Base-by-base conservation (phyloP, 495 filamentous ascomycete genomes). In the Hypoxylon fragiforme region DNA sequence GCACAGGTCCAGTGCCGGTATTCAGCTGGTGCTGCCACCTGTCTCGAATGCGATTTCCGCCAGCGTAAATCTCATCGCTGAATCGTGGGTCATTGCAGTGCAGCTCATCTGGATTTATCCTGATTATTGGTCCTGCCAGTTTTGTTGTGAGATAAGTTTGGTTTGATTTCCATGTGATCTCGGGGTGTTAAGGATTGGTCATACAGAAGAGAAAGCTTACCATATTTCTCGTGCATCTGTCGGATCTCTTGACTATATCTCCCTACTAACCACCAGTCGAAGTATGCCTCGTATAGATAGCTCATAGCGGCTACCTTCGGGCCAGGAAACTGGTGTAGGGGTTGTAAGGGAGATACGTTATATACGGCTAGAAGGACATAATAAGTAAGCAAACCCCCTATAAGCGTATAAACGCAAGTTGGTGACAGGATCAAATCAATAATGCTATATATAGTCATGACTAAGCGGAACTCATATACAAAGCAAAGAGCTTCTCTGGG, bases 41-140 rank as follows among this genome's bases (percentile, higher is more conserved):
- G 39, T 76, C 65, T 13, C 68, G 65, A 31, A 68, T 70, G 7
- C 36, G 51, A 3, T 55, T 58, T 0, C 45, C 53, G 1, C 62
- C 31, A 7, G 73, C 68, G 60, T 80, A 81, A 4, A 83, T 48
- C 37, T 70, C 63, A 42, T 82, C 77, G 41, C 73, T 73, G 58
- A 71, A 81, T 13, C 75, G 68, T 0, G 73, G 73, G 47, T 81
- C 77, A 34, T 71, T 64, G 54, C 81, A 71, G 44, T 79, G 77
- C 0, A 83, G 54, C 38, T 82, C 79, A 31, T 72, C 64, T 0
- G 81, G 80, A 22, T 67, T 78, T 63, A 83, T 82, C 8, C 80
- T 69, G 5, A 82, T 66, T 36, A 83, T 81, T 8, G 80, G 78
- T 0, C 80, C 81, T 56, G 53, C 30, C 11, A 18, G n/a, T n/a